Conservation (phyloP, 371 early-diverging fungal genomes). For the Mortierella sp. region DNA sequence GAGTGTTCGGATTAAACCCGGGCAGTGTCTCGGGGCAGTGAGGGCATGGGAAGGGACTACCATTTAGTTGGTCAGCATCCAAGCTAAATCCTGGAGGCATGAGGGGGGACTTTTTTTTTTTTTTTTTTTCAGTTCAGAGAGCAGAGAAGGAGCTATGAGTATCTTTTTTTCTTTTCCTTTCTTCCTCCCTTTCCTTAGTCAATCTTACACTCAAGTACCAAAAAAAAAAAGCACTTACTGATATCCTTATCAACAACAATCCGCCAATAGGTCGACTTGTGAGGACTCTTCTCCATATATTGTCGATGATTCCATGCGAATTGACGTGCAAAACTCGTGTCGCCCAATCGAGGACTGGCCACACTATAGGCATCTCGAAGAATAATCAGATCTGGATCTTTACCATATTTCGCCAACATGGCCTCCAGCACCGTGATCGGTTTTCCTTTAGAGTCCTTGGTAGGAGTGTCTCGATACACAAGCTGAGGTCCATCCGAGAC, state of each 20-base stretch:
- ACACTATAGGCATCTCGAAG: conserved; percentile 52
- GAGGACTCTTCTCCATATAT: not conserved
- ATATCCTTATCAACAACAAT: conserved; percentile 14
- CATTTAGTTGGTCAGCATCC: no score
- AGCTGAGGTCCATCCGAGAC: no score
- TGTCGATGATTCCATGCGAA: not conserved
- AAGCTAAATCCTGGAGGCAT: no score
- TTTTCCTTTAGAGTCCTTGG: conserved; percentile 9
- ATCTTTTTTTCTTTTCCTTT: no score
- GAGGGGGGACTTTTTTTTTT: no score
- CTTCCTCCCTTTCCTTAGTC: no score
- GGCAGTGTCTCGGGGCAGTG: no score
- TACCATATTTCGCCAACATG: not conserved
- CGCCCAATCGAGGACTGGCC: conserved; percentile 52
- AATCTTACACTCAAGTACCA: no score
- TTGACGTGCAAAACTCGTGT: conserved; percentile 48
- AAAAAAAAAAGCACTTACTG: not conserved
- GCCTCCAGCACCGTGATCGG: not conserved
- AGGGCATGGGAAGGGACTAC: no score
- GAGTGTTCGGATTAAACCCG: no score
- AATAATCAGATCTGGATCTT: not conserved
- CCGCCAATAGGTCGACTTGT: conserved; percentile 14
- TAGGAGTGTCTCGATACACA: not conserved
- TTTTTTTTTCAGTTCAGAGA: no score
- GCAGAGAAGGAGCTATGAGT: no score